Evolutionary conservation across 495 filamentous ascomycete genomes (phyloP), one percentile per base, ranked within the genome.

Genomic region (Xylaria castorea): DNA sequence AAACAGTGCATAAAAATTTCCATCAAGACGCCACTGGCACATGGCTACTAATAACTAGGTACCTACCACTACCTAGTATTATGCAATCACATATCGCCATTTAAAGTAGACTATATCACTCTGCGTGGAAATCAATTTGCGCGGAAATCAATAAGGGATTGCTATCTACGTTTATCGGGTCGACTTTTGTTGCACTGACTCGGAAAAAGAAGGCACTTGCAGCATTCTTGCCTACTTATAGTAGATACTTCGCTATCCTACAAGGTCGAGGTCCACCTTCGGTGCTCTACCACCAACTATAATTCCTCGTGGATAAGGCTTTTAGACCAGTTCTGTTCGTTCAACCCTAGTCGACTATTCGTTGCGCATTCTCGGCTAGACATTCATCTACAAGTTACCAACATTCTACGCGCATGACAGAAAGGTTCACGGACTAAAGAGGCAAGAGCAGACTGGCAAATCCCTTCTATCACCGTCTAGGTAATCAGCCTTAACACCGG

Each of bases 1-100:
- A 65, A 46, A 30, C 58, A 40, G 60, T 27, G 61, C 61, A 42
- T 63, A 63, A 63, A 61, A 63, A 63, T n/a, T 61, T 61, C 27
- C 58, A 61, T 61, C 12, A n/a, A 38, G 58, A 32, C 9, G 34
- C 55, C 30, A 58, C 50, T 51, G 22, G 27, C 27, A 55, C 18
- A 60, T 36, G 27, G 57, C 25, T 38, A 22, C 6, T n/a, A n/a
- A n/a, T n/a, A n/a, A n/a, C n/a, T n/a, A n/a, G n/a, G n/a, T n/a
- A n/a, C n/a, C n/a, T 38, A 38, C 32, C 34, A 50, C 48, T 61
- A 22, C 51, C 51, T 55, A 51, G 53, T 27, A 18, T 30, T 36
- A 64, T 18, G 38, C 61, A 66, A 27, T 48, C 27, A 18, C 12
- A 50, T 65, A n/a, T 27, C 25, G 25, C 63, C 18, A 46, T 34